phyloP scores from a whole-genome alignment of 352 stramenopile species.

The Ochromonadaceae sp. region DNA sequence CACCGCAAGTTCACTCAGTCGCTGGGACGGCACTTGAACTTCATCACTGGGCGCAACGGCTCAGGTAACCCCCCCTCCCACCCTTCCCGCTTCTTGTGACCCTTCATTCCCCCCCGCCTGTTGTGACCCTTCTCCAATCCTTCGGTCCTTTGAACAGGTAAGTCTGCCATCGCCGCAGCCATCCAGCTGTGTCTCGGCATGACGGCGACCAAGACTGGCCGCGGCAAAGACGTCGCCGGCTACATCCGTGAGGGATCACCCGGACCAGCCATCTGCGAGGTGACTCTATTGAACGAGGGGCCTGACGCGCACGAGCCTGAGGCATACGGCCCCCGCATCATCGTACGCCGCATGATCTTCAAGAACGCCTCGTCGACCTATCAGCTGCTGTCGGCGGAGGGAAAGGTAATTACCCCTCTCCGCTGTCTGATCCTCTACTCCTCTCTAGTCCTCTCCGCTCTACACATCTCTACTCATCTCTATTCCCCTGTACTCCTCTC shows the following conservation, averaged over 20 bases:
- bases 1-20: background rate
- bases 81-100: too few species aligned
- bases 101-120: background rate
- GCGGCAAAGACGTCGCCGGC: background rate
- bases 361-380: too few species aligned
- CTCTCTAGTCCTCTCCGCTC: too few species aligned
- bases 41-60: constrained; percentile 2
- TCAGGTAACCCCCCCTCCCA: constrained; percentile 8
- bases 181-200: constrained; percentile 11
- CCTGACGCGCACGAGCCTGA: constrained; percentile 8
- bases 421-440: too few species aligned
- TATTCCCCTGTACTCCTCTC: too few species aligned
- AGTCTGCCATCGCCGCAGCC: constrained; percentile 1
- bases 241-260: background rate
- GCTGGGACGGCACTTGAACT: background rate
- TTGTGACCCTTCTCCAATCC: background rate
- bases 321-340: background rate
- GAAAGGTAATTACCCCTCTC: too few species aligned
- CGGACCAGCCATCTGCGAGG: constrained; percentile 4
- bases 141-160: background rate
- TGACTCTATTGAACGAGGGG: background rate
- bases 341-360: background rate
- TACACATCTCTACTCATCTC: too few species aligned
- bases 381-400: too few species aligned
- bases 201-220: background rate